Base-by-base conservation (phyloP, 176 grass and related monocot genomes). In the Secale cereale region DNA sequence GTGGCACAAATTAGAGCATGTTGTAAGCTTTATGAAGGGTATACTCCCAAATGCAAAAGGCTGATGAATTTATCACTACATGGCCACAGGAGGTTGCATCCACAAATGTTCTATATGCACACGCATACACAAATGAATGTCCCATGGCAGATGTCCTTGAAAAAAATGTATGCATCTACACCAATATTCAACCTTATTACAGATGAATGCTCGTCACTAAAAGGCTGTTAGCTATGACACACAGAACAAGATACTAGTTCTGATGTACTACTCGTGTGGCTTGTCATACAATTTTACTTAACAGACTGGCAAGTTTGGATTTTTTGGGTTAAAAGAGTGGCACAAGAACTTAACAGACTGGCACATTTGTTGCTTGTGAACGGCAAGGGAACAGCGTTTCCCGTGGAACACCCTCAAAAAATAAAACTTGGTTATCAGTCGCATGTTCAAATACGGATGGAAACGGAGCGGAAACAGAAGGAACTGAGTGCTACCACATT, bases 141-240 rank as follows among this genome's bases (percentile, higher is more conserved):
- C 11, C 72, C 72, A 41, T 54, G 41, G 2, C 22, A 37, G 10
- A 54, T 81, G 13, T 10, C 64, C 29, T 69, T 69, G 40, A 30
- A 81, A 13, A 81, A 32, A 68, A 54, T 32, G 41, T 35, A 69
- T 35, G 20, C 79, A 45, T 28, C 25, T 64, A 79, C 36, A 40
- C 27, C 54, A 72, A 80, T 48, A 72, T 79, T 29, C 29, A 46
- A 60, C 57, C 22, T 25, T 33, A 30, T 52, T 17, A 27, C 19
- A 70, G 26, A 70, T 57, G 5, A 86, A 85, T 43, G 37, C 8
- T 77, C 62, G 48, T 68, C 32, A 59, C 41, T 33, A 79, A 61
- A 75, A 29, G 19, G 22, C 11, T 67, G 65, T 45, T 13, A 29
- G 1, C 1, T 80, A 81, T 3, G 12, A 27, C 10, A 62, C 23